These are phyloP conservation scores for Lactarius indigo DNA, from an alignment of 768 basidiomycete species.

Conservation along the genomic window DNA sequence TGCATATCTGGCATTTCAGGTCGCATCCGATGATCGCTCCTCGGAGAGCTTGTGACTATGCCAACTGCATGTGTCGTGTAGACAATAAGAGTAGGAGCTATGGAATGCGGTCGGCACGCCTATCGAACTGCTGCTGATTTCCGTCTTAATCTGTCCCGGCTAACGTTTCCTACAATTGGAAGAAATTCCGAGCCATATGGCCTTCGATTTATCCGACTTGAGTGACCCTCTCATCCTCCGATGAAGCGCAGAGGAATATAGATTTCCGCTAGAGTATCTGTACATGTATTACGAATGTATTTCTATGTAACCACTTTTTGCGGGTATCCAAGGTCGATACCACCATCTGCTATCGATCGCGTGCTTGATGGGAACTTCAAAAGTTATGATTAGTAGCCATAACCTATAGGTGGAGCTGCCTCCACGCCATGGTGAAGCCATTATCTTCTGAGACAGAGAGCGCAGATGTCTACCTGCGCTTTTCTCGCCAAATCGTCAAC, in stretches of 20 bases:
- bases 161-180: background rate
- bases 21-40: background rate
- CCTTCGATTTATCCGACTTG: background rate
- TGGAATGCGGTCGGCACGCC: background rate
- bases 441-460: background rate
- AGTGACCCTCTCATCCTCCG: background rate
- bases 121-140: background rate
- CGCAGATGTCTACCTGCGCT: background rate
- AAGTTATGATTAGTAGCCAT: background rate
- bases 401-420: background rate
- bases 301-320: background rate
- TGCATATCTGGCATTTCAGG: background rate
- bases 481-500: background rate
- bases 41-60: background rate
- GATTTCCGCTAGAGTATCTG: background rate
- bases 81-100: background rate
- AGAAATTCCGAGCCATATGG: background rate
- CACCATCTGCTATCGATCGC: conserved; percentile 1
- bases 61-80: background rate
- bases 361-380: background rate
- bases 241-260: background rate
- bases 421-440: background rate
- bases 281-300: background rate
- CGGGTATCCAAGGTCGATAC: background rate
- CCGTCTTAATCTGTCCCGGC: background rate